These are phyloP conservation scores for Tricholoma matsutake DNA, from an alignment of 768 basidiomycete species.

Conservation along the genomic window DNA sequence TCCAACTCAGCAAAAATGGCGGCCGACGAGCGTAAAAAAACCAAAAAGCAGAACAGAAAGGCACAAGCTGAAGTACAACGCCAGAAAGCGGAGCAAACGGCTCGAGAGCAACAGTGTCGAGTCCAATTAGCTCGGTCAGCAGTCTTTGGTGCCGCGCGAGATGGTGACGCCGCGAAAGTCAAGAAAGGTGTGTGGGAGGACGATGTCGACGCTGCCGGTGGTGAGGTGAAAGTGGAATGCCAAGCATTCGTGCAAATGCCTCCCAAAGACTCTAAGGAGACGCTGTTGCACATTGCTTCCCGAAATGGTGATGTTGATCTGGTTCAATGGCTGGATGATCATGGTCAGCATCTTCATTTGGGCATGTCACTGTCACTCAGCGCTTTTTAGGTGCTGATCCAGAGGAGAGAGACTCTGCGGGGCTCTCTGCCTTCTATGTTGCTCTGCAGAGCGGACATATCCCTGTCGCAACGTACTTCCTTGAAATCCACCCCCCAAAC, in stretches of 20 bases:
- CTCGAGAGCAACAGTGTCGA: constrained; percentile 43
- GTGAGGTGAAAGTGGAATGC: constrained; percentile 59
- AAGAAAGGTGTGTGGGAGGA: constrained; percentile 70
- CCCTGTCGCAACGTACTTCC: constrained; percentile 54
- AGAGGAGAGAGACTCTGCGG: constrained; percentile 61
- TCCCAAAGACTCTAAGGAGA: constrained; percentile 59
- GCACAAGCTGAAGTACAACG: constrained; percentile 48
- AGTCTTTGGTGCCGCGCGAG: constrained; percentile 64
- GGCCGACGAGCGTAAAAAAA: constrained; percentile 57
- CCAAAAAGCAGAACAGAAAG: constrained; percentile 53
- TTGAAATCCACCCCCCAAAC: constrained; percentile 56
- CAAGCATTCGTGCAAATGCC: constrained; percentile 43
- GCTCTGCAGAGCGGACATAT: constrained; percentile 54
- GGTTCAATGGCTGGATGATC: constrained; percentile 67
- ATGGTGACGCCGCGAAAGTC: constrained; percentile 48
- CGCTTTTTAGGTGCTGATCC: constrained; percentile 58
- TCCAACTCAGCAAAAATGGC: constrained; percentile 44
- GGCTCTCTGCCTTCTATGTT: constrained; percentile 64
- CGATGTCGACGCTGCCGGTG: constrained; percentile 66
- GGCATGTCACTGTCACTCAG: constrained; percentile 14
- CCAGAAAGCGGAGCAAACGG: constrained; percentile 47
- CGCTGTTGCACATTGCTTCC: constrained; percentile 67
- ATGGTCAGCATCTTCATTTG: constrained; percentile 46
- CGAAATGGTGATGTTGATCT: constrained; percentile 52
- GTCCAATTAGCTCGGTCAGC: constrained; percentile 56